A percentile compares a stretch with the other conserved stretches of the same genome.
phyloP scores from a whole-genome alignment of 1,139 yeast species.

The Sugiyamaella pinicola region DNA sequence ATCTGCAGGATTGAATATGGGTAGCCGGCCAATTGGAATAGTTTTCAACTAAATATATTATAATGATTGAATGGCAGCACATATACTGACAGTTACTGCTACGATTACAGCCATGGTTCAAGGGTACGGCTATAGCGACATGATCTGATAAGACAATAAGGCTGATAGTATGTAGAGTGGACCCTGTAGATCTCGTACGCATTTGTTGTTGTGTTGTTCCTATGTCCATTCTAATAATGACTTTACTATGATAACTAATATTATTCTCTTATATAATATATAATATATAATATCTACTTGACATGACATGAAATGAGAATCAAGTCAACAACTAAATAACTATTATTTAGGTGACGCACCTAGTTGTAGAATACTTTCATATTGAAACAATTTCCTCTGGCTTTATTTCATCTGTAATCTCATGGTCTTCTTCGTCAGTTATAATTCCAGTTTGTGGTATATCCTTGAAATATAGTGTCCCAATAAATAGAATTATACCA shows the following conservation, averaged over 20 bases:
- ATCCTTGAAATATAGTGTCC: conserved; percentile 11
- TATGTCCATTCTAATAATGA: background rate
- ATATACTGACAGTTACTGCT: too few relatives aligned
- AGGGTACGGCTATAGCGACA: too few relatives aligned
- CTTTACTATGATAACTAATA: too few relatives aligned
- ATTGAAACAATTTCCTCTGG: background rate
- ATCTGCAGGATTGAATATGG: too few relatives aligned
- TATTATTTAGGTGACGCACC: too few relatives aligned
- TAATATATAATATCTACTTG: too few relatives aligned
- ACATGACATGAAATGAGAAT: too few relatives aligned
- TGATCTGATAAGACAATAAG: background rate
- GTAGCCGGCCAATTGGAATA: background rate
- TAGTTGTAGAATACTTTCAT: too few relatives aligned
- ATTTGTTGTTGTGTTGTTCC: background rate
- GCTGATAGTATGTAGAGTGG: background rate
- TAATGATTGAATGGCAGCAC: too few relatives aligned
- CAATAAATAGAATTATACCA: conserved; percentile 15
- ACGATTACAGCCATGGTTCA: too few relatives aligned
- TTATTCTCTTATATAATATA: background rate
- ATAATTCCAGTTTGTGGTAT: background rate
- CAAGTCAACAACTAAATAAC: too few relatives aligned
- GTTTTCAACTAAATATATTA: too few relatives aligned
- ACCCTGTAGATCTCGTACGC: background rate
- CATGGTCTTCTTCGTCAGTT: background rate
- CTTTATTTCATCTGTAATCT: background rate